Evolutionary conservation across 768 basidiomycete species (phyloP).

Genomic region (Lentinula lateritia): DNA sequence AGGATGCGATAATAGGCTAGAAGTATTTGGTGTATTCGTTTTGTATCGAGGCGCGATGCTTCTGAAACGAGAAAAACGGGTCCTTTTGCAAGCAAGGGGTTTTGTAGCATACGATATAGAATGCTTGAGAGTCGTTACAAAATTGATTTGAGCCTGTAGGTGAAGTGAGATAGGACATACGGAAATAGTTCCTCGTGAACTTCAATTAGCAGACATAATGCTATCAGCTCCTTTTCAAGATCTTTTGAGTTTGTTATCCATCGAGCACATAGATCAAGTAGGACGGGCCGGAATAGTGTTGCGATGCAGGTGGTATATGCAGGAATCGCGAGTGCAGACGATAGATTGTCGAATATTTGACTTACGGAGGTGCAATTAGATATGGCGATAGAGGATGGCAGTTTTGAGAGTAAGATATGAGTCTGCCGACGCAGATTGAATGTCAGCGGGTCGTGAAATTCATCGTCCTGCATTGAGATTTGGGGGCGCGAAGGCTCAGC

Average conservation of each 20-base stretch:
- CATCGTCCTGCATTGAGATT: not conserved
- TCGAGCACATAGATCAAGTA: slow-evolving; percentile 74
- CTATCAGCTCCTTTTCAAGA: slow-evolving; percentile 46
- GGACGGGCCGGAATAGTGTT: slow-evolving; percentile 65
- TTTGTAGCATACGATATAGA: slow-evolving; percentile 44
- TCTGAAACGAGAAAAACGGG: slow-evolving; percentile 45
- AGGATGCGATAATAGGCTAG: slow-evolving; percentile 81
- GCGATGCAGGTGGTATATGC: slow-evolving; percentile 61
- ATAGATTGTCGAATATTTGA: slow-evolving; percentile 49
- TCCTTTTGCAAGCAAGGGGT: slow-evolving; percentile 39
- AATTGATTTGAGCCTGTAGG: slow-evolving; percentile 5
- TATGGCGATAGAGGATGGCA: slow-evolving; percentile 35
- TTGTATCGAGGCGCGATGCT: slow-evolving; percentile 27
- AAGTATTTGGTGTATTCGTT: slow-evolving; percentile 61
- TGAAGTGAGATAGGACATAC: slow-evolving; percentile 34
- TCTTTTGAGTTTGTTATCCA: slow-evolving; percentile 62
- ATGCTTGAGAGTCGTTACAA: slow-evolving; percentile 35
- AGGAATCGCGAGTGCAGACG: slow-evolving; percentile 54
- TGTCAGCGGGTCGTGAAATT: slow-evolving; percentile 48
- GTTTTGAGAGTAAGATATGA: slow-evolving; percentile 33
- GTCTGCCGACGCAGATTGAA: slow-evolving; percentile 57
- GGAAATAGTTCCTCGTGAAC: slow-evolving; percentile 67
- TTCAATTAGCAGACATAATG: slow-evolving; percentile 61
- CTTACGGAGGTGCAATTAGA: slow-evolving; percentile 30
- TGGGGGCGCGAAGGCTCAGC: not conserved